These are phyloP conservation scores for Colletotrichum sp. DNA, from an alignment of 2,329 filamentous ascomycete species.

Conservation along the genomic window DNA sequence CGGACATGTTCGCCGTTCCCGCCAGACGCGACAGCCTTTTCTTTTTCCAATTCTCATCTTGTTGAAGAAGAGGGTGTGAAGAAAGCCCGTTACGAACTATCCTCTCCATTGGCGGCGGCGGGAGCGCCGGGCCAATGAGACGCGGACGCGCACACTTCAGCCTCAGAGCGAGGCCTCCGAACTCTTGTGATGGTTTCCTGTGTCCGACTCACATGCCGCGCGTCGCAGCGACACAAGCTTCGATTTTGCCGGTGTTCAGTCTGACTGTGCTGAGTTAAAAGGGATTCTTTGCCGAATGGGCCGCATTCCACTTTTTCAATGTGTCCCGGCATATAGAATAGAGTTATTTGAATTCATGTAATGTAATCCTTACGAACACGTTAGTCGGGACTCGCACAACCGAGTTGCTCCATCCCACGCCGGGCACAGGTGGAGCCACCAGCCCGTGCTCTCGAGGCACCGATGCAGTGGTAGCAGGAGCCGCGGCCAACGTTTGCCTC, in stretches of 20 bases:
- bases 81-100: not conserved
- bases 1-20: not conserved
- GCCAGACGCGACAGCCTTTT: not conserved
- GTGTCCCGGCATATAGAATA: not conserved
- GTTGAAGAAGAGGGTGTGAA: not conserved
- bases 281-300: not conserved
- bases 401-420: not conserved
- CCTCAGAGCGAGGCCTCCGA: not conserved
- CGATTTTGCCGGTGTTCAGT: not conserved
- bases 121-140: not conserved
- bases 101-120: not conserved
- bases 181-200: not conserved
- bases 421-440: not conserved
- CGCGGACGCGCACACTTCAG: not conserved
- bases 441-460: not conserved
- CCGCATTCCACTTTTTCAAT: not conserved
- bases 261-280: not conserved
- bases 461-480: not conserved
- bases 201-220: not conserved
- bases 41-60: not conserved
- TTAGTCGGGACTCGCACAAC: not conserved
- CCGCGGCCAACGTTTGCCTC: accelerated
- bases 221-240: not conserved
- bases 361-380: not conserved
- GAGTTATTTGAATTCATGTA: not conserved